Evolutionary conservation across 2,329 filamentous ascomycete genomes (phyloP).

Genomic region (Ophiocordyceps polyrhachis-furcata): DNA sequence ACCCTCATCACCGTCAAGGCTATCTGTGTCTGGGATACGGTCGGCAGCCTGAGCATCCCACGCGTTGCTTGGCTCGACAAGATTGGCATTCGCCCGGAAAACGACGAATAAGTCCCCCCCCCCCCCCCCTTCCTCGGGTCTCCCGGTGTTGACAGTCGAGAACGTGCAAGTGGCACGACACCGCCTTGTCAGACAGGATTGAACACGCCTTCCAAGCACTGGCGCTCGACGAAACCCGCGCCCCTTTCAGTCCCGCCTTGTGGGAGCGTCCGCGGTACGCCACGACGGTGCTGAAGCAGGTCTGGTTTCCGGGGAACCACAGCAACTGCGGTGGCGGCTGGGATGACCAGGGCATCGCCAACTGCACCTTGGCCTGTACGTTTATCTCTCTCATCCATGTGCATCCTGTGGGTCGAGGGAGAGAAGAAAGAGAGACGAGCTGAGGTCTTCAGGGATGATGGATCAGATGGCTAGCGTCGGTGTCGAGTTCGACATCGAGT

Average conservation of each 20-base stretch:
- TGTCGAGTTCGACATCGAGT: slow-evolving; percentile 26
- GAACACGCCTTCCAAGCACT: slow-evolving; percentile 41
- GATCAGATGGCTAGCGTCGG: slow-evolving; percentile 33
- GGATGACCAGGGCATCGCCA: slow-evolving; percentile 27
- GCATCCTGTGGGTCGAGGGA: not conserved
- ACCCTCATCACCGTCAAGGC: slow-evolving; percentile 25
- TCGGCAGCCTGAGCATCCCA: slow-evolving; percentile 25
- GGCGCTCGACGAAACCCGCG: slow-evolving; percentile 35
- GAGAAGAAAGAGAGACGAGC: not conserved
- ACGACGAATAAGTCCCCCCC: slow-evolving; percentile 24
- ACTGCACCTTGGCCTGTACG: slow-evolving; percentile 20
- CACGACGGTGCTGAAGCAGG: slow-evolving; percentile 26
- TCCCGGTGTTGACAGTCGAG: not conserved
- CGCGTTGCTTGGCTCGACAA: slow-evolving; percentile 25
- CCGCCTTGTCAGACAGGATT: slow-evolving; percentile 29
- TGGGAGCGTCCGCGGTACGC: slow-evolving; percentile 28
- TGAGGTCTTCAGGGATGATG: slow-evolving; percentile 28
- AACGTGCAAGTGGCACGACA: slow-evolving; percentile 34
- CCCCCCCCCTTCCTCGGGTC: not conserved
- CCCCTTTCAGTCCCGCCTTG: slow-evolving; percentile 34
- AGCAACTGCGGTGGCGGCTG: slow-evolving; percentile 53
- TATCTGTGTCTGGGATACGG: slow-evolving; percentile 28
- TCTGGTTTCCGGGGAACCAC: slow-evolving; percentile 56
- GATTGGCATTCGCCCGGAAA: slow-evolving; percentile 24
- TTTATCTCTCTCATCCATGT: not conserved